Base-by-base conservation (phyloP, 371 early-diverging fungal genomes). In the Mucor piriformis region DNA sequence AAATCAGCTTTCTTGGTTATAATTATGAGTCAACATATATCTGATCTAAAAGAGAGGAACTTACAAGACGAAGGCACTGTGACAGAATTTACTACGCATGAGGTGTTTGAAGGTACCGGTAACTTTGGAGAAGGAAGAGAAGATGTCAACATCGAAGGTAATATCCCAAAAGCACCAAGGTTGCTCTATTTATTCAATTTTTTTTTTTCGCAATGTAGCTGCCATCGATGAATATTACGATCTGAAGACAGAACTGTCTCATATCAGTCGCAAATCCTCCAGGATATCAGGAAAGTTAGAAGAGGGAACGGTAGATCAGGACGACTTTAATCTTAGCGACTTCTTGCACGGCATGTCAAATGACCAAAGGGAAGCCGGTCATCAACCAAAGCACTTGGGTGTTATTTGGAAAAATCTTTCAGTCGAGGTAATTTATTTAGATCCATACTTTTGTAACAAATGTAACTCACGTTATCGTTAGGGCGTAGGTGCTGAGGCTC, bases 321-420 rank as follows among this genome's bases (percentile, higher is more conserved):
- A 69, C 42, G 67, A 63, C 12, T 77, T 77, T 23, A 67, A 73
- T 40, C 44, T 77, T 24, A 66, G 64, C 40, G 61, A 69, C n/a
- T 77, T 67, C 38, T 50, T 77, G 18, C 64, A 69, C 48, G 56
- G 60, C 12, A 56, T 70, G 11, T 68, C 56, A 34, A 37, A 52
- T 21, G 48, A 63, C n/a, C 59, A 54, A 47, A 55, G 29, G 49
- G 51, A 40, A 33, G 73, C 70, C 23, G 79, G 77, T 3, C 59
- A 79, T 56, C 70, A 83, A 50, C 67, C 68, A 13, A 73, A 78
- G 21, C 67, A 67, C 23, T 57, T 83, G 50, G 82, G 83, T 62
- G 67, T 83, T 3, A 56, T 73, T 24, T 79, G 79, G 69, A 73
- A 68, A 51, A 55, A 77, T 32, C 48, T 81, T 27, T 63, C 72